Percentiles rank a stretch among this genome's conserved stretches.
phyloP scores from a whole-genome alignment of 768 basidiomycete genomes.

The Cytidiella melzeri region DNA sequence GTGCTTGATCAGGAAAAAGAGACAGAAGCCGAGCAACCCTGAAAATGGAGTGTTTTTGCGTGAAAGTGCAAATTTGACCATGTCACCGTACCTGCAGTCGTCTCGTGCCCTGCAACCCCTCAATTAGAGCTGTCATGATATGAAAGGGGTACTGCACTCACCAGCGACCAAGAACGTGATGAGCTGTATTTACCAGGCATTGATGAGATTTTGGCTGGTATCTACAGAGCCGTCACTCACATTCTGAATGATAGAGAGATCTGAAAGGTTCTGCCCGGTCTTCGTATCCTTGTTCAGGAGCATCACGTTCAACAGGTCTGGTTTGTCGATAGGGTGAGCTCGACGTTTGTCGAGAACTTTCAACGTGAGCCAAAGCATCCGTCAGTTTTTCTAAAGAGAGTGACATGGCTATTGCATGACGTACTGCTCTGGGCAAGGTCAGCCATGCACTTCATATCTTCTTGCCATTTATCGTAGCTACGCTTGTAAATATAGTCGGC shows the following conservation, averaged over 20 bases:
- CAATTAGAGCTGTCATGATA: no score
- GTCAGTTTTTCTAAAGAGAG: no score
- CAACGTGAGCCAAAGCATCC: no score
- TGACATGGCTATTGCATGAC: no score
- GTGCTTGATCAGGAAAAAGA: slow-evolving; percentile 37
- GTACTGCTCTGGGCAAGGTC: no score
- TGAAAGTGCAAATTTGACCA: no score
- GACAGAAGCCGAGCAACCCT: slow-evolving; percentile 33
- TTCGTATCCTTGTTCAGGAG: slow-evolving; percentile 35
- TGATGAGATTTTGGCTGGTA: no score
- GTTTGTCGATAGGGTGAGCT: slow-evolving; percentile 29
- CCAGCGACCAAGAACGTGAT: slow-evolving; percentile 44
- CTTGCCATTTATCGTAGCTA: no score
- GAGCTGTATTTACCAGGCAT: slow-evolving; percentile 22
- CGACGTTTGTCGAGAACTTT: slow-evolving; percentile 35
- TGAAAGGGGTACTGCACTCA: slow-evolving; percentile 13
- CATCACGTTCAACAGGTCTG: slow-evolving; percentile 40
- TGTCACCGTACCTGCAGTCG: slow-evolving; percentile 26
- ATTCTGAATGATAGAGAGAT: slow-evolving; percentile 36
- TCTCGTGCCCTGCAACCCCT: slow-evolving; percentile 30
- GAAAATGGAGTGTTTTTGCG: neutral
- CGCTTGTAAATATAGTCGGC: no score
- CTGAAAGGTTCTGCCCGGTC: slow-evolving; percentile 33
- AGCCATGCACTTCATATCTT: no score
- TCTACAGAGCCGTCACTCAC: slow-evolving; percentile 23